Conservation (phyloP, 169 alveolate genomes). For the Eimeria tenella region DNA sequence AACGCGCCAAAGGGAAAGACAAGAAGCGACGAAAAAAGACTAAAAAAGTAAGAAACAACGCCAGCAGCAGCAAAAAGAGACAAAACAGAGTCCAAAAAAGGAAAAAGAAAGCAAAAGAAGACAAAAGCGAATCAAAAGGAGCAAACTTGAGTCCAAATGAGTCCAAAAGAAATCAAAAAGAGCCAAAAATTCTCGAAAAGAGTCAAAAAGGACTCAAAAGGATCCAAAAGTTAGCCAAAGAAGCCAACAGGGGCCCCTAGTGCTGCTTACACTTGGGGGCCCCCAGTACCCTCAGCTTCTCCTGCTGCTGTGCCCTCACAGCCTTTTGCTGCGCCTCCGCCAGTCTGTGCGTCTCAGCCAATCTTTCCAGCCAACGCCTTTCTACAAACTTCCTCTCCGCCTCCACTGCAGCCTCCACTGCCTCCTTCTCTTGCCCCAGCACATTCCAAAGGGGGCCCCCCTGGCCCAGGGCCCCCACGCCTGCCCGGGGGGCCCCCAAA, state of each 20-base stretch:
- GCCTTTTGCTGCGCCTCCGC: neutral
- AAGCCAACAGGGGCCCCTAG: neutral
- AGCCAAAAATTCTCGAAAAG: neutral
- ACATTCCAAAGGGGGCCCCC: slow-evolving; percentile 32
- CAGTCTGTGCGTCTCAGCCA: slow-evolving; percentile 36
- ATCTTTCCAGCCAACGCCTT: slow-evolving; percentile 16
- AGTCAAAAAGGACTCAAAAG: neutral
- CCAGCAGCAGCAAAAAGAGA: neutral
- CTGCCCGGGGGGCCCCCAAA: slow-evolving; percentile 20
- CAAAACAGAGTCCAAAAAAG: neutral
- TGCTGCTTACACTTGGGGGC: slow-evolving; percentile 4
- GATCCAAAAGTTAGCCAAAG: too few relatives aligned
- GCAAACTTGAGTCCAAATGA: neutral
- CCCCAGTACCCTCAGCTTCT: neutral
- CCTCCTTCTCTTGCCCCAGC: neutral
- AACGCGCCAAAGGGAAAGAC: neutral
- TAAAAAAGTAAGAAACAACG: too few relatives aligned
- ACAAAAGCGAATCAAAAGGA: neutral
- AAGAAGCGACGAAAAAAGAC: neutral
- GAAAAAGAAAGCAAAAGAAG: neutral
- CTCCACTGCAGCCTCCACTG: slow-evolving; percentile 7
- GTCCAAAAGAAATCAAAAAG: neutral
- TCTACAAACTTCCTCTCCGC: slow-evolving; percentile 24
- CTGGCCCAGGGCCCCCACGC: slow-evolving; percentile 48
- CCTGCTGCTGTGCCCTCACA: neutral